phyloP scores from a whole-genome alignment of 2,329 filamentous ascomycete species.

The Calonectria fujianensis region DNA sequence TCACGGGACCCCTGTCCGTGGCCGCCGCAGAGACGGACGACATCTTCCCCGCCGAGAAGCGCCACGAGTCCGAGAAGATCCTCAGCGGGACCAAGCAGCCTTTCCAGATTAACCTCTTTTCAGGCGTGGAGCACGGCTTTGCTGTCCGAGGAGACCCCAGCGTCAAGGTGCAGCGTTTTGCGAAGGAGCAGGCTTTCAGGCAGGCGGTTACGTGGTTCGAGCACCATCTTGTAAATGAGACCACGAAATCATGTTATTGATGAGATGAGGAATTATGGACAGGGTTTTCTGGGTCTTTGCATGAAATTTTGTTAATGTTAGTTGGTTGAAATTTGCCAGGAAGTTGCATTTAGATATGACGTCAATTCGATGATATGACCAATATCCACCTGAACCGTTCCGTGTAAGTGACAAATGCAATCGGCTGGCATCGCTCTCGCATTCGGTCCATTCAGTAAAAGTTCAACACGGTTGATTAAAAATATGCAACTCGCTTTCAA shows the following conservation, averaged over 20 bases:
- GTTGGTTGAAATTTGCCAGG: no score
- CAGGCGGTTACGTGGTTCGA: constrained; percentile 86
- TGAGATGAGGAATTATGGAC: background rate
- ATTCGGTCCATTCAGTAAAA: background rate
- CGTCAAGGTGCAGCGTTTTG: constrained; percentile 76
- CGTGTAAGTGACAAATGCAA: background rate
- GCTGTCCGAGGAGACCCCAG: constrained; percentile 79
- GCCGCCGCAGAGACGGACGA: constrained; percentile 78
- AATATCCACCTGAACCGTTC: background rate
- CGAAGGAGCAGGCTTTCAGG: constrained; percentile 87
- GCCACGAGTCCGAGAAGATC: constrained; percentile 79
- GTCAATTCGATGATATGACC: background rate
- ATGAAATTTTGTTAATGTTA: background rate
- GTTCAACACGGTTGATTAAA: background rate
- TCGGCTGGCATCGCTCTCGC: no score
- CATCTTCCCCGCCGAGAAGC: constrained; percentile 79
- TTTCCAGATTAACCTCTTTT: constrained; percentile 87
- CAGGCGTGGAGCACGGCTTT: constrained; percentile 84
- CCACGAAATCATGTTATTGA: background rate
- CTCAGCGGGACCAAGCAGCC: constrained; percentile 72
- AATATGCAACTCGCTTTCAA: background rate
- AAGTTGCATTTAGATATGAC: background rate
- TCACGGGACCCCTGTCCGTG: constrained; percentile 82
- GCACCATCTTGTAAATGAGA: constrained; percentile 28
- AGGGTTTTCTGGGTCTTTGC: background rate